These are phyloP conservation scores for Aotearoamyces nothofagi DNA, from an alignment of 2,329 filamentous ascomycete genomes.

Conservation along the genomic window DNA sequence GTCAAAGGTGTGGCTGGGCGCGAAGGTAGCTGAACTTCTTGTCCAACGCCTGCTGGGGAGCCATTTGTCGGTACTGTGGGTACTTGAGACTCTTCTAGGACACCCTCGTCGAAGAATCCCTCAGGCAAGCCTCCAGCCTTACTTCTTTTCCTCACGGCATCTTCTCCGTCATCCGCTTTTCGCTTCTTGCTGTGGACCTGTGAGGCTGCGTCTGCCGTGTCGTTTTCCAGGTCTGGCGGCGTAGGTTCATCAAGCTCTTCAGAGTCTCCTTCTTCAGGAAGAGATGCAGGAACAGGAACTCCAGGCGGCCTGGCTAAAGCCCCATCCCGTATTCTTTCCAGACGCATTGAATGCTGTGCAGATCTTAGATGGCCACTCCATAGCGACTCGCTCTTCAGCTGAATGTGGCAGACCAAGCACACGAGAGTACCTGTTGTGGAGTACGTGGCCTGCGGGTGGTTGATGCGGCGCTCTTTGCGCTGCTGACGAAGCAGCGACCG, in stretches of 20 bases:
- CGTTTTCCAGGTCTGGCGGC: constrained; percentile 1
- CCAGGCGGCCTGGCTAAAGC: constrained; percentile 5
- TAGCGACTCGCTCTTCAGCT: constrained; percentile 47
- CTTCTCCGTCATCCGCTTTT: constrained; percentile 27
- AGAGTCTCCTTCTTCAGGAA: not conserved
- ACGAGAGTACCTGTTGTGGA: constrained; percentile 51
- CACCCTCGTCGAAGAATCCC: constrained; percentile 18
- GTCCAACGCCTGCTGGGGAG: constrained; percentile 20
- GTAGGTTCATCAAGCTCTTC: constrained; percentile 3
- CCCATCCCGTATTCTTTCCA: constrained; percentile 14
- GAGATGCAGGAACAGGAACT: constrained; percentile 2
- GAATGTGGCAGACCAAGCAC: constrained; percentile 50
- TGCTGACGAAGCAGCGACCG: constrained; percentile 67
- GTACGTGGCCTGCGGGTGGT: constrained; percentile 54
- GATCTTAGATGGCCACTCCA: constrained; percentile 49
- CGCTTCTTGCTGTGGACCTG: constrained; percentile 30
- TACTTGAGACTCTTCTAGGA: constrained; percentile 22
- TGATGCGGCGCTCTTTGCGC: constrained; percentile 56
- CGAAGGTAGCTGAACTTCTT: constrained; percentile 47
- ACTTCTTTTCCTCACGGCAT: constrained; percentile 26
- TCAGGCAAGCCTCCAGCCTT: constrained; percentile 22
- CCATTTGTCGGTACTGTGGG: constrained; percentile 9
- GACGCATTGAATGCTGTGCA: constrained; percentile 25
- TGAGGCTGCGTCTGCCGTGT: too few relatives aligned
- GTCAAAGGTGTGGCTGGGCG: constrained; percentile 41